Evolutionary conservation across 441 rosid genomes (phyloP).

Genomic region (Adansonia grandidieri): DNA sequence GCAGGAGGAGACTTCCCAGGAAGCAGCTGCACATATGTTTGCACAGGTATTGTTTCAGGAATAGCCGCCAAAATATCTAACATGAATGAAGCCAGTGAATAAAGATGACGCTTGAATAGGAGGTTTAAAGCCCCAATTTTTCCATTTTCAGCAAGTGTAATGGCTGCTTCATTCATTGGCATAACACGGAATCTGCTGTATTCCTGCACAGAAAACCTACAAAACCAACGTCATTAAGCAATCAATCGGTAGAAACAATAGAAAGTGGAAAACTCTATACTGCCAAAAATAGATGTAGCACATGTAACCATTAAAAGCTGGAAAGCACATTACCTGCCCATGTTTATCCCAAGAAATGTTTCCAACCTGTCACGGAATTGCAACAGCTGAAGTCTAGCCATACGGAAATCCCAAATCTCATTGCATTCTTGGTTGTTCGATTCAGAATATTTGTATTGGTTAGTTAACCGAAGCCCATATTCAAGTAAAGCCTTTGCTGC

Average conservation of each 20-base stretch:
- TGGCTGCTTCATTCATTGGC: conserved; percentile 72
- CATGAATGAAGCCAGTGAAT: conserved; percentile 68
- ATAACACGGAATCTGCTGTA: conserved; percentile 75
- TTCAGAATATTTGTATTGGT: conserved; percentile 56
- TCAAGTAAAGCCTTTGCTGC: conserved; percentile 75
- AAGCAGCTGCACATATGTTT: conserved; percentile 89
- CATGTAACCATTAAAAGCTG: conserved; percentile 12
- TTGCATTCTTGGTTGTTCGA: conserved; percentile 54
- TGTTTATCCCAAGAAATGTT: conserved; percentile 94
- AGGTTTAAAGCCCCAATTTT: conserved; percentile 94
- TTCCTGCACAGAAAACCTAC: conserved; percentile 93
- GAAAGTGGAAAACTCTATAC: neutral
- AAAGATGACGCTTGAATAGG: conserved; percentile 95
- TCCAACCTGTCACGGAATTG: conserved; percentile 88
- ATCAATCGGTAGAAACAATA: conserved; percentile 42
- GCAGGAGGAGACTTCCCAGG: conserved; percentile 82
- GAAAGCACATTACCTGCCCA: conserved; percentile 83
- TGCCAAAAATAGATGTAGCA: conserved; percentile 17
- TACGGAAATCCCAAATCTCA: conserved; percentile 71
- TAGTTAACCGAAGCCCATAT: conserved; percentile 67
- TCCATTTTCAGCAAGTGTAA: conserved; percentile 87
- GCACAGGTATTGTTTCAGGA: conserved; percentile 93
- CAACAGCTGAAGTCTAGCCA: conserved; percentile 84
- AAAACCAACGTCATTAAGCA: conserved; percentile 53
- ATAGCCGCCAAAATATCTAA: conserved; percentile 78